Base-by-base conservation (phyloP, 495 filamentous ascomycete genomes). In the Lichenothelia convexa region DNA sequence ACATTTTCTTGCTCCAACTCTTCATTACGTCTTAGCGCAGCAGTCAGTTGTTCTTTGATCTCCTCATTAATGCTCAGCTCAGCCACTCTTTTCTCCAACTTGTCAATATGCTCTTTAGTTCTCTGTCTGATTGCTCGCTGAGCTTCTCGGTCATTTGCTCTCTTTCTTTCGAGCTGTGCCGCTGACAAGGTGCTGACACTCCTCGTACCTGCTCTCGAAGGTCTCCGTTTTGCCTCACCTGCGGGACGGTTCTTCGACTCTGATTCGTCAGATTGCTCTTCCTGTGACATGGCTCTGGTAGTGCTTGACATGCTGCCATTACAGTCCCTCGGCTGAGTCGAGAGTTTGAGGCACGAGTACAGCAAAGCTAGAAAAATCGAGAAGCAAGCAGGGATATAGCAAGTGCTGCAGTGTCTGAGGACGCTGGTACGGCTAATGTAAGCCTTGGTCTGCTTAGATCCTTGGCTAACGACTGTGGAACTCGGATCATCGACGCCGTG, bases 81-180 rank as follows among this genome's bases (percentile, higher is more conserved):
- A 13, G 65, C 68, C 27, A 89, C 70, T 33, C 73, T 69, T 34
- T 63, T 62, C 55, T 91, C 79, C 16, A 93, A 62, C 16, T 57
- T 62, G 36, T 85, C 80, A 42, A 91, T 89, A 47, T 84, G 77
- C 37, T 71, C 63, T 46, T 83, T 86, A 8, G 78, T 91, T 39
- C 84, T 66, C 46, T 81, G 75, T 12, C 84, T 67, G 40, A 91
- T 93, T 13, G 80, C 80, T 34, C 80, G 70, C 53, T 93, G 84
- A 13, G 84, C 84, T 56, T 86, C 80, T 27, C 84, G 70, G 51
- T 93, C 84, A 55, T 91, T 91, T 48, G 80, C 81, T 38, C 84
- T 68, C 56, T 93, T 93, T 31, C 70, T 58, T 39, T 75, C 71
- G 18, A 75, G 55, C 43, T 75, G 70, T 29, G 70, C 69, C 18